Percentiles rank a stretch among this genome's conserved stretches.
These are phyloP conservation scores for Debaryomyces subglobosus DNA, from an alignment of 1,139 yeast species.

Conservation along the genomic window DNA sequence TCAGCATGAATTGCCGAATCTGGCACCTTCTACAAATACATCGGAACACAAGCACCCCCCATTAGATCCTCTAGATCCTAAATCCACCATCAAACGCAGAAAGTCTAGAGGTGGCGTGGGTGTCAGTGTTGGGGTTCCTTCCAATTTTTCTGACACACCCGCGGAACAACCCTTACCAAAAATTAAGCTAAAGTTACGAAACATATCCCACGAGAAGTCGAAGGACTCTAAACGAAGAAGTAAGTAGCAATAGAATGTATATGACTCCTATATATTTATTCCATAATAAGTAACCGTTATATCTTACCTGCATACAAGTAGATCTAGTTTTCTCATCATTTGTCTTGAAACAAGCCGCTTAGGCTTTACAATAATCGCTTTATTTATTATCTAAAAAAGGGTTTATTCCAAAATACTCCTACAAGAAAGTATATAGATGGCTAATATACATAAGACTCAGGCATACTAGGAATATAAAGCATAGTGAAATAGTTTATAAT, in stretches of 20 bases:
- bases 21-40: conserved; percentile 1
- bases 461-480: not conserved
- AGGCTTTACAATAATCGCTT: not conserved
- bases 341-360: not conserved
- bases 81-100: conserved; percentile 25
- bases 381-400: not conserved
- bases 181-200: conserved; percentile 21
- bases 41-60: not conserved
- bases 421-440: not conserved
- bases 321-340: conserved; percentile 4
- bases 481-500: not conserved
- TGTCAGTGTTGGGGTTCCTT: conserved; percentile 3
- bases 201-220: conserved; percentile 14
- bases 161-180: conserved; percentile 20
- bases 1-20: conserved; percentile 6
- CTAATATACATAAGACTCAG: not conserved
- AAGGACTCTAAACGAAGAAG: conserved; percentile 11
- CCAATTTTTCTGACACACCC: not conserved
- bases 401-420: not conserved
- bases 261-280: conserved; percentile 1
- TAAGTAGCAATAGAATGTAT: conserved; percentile 1
- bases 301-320: conserved; percentile 1
- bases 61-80: not conserved
- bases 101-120: conserved; percentile 33
- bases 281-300: conserved; percentile 1